Conservation (phyloP, 768 basidiomycete genomes). For the Jaapia argillacea region DNA sequence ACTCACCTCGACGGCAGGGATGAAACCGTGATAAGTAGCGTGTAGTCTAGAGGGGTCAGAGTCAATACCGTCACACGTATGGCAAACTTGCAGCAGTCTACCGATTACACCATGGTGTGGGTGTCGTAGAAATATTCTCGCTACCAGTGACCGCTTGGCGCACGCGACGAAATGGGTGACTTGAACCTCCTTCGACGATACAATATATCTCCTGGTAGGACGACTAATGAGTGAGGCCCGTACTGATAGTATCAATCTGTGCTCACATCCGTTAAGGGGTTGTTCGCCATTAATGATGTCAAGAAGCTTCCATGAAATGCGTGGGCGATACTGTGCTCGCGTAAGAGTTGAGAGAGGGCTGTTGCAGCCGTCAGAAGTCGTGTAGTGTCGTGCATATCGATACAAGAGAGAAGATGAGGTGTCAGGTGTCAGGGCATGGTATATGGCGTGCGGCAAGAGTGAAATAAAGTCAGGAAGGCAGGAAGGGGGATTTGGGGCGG, state of each 20-base stretch:
- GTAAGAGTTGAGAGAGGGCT: slow-evolving; percentile 61
- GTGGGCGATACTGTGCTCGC: slow-evolving; percentile 50
- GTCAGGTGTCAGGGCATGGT: slow-evolving; percentile 43
- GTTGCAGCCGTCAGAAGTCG: slow-evolving; percentile 71
- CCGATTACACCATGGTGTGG: slow-evolving; percentile 86
- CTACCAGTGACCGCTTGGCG: slow-evolving; percentile 63
- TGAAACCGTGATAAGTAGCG: slow-evolving; percentile 62
- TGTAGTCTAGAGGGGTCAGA: slow-evolving; percentile 42
- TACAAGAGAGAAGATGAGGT: slow-evolving; percentile 13
- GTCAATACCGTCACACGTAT: slow-evolving; percentile 5
- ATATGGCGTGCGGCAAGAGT: slow-evolving; percentile 15
- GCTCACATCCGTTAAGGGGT: slow-evolving; percentile 56
- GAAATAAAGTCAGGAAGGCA: not conserved
- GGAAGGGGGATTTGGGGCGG: not conserved
- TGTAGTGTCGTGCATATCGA: slow-evolving; percentile 56
- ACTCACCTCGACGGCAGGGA: slow-evolving; percentile 70
- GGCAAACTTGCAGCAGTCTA: slow-evolving; percentile 19
- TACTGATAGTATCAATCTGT: slow-evolving; percentile 1
- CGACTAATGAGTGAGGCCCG: slow-evolving; percentile 9
- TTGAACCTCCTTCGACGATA: slow-evolving; percentile 67
- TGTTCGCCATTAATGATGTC: slow-evolving; percentile 59
- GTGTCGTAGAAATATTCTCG: slow-evolving; percentile 53
- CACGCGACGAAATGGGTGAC: slow-evolving; percentile 69
- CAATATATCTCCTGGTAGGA: slow-evolving; percentile 66
- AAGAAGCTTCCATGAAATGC: slow-evolving; percentile 75